Percentiles rank a stretch among this genome's conserved stretches.
phyloP scores from a whole-genome alignment of 345 rosid species.

The Sisymbrium irio region DNA sequence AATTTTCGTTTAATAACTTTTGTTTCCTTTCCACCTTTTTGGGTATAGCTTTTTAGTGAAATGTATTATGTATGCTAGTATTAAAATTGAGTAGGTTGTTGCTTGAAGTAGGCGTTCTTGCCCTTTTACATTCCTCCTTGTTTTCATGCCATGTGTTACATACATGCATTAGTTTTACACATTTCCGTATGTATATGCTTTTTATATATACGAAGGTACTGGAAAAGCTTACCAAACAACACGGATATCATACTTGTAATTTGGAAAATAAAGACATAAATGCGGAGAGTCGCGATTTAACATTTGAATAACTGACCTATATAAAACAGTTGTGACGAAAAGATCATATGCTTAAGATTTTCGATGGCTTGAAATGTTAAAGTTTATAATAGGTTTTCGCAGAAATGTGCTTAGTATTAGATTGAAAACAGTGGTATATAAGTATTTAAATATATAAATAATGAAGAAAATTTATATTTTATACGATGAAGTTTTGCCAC shows the following conservation, averaged over 20 bases:
- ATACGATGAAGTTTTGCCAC: background rate
- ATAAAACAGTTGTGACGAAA: background rate
- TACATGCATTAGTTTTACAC: constrained; percentile 21
- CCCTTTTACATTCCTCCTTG: constrained; percentile 17
- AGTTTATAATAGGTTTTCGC: background rate
- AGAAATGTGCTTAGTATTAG: background rate
- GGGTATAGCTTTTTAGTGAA: constrained; percentile 1
- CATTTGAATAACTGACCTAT: background rate
- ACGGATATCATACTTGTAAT: constrained; percentile 6
- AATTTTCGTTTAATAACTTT: background rate
- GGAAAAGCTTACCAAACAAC: constrained; percentile 27
- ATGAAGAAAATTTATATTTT: background rate
- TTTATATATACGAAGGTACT: constrained; percentile 5
- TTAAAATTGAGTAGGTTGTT: constrained; percentile 35
- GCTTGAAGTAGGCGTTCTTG: constrained; percentile 34
- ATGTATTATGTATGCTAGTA: background rate
- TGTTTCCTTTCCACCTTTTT: background rate
- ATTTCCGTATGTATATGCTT: constrained; percentile 1
- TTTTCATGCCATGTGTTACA: constrained; percentile 33
- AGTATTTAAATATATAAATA: too few species aligned
- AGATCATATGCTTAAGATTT: background rate
- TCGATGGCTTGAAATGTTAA: background rate
- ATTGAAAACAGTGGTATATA: background rate
- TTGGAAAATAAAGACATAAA: background rate
- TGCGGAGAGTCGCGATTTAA: constrained; percentile 10